Evolutionary conservation across 2,329 filamentous ascomycete genomes (phyloP).

Genomic region (Diaporthe sp.): DNA sequence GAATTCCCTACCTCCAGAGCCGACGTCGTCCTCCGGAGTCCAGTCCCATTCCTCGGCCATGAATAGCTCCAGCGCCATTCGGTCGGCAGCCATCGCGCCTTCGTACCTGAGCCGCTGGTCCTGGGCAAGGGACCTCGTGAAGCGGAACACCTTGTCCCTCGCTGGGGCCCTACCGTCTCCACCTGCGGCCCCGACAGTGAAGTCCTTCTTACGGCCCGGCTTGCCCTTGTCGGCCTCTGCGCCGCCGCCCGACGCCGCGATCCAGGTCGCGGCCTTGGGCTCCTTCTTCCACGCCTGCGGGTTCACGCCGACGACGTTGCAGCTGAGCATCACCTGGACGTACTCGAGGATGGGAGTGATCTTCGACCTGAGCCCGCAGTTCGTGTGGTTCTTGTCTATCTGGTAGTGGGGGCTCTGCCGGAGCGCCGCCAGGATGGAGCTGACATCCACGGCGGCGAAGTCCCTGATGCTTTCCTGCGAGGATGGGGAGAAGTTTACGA

Average conservation of each 20-base stretch:
- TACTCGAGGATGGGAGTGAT: constrained; percentile 75
- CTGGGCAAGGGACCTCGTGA: constrained; percentile 60
- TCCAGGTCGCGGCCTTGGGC: constrained; percentile 52
- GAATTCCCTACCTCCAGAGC: constrained; percentile 22
- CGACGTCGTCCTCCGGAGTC: constrained; percentile 58
- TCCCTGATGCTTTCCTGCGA: constrained; percentile 58
- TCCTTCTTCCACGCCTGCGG: constrained; percentile 58
- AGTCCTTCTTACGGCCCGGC: constrained; percentile 16
- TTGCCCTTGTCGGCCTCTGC: constrained; percentile 30
- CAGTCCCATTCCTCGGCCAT: constrained; percentile 69
- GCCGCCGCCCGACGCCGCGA: constrained; percentile 33
- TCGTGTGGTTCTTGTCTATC: constrained; percentile 77
- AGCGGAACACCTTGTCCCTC: constrained; percentile 52
- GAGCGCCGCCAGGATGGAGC: constrained; percentile 68
- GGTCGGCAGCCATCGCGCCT: constrained; percentile 60
- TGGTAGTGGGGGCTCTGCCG: constrained; percentile 78
- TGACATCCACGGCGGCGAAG: constrained; percentile 69
- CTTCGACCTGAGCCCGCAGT: constrained; percentile 76
- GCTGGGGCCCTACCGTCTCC: neutral
- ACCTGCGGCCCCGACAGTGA: constrained; percentile 34
- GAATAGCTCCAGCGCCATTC: constrained; percentile 64
- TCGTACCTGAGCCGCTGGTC: constrained; percentile 62
- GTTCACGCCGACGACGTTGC: constrained; percentile 55
- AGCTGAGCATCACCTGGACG: constrained; percentile 66
- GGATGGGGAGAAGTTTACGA: constrained; percentile 64